Percentiles rank a stretch among this genome's conserved stretches.
phyloP scores from a whole-genome alignment of 2,329 filamentous ascomycete genomes.

The Rhynchosporium graminicola region DNA sequence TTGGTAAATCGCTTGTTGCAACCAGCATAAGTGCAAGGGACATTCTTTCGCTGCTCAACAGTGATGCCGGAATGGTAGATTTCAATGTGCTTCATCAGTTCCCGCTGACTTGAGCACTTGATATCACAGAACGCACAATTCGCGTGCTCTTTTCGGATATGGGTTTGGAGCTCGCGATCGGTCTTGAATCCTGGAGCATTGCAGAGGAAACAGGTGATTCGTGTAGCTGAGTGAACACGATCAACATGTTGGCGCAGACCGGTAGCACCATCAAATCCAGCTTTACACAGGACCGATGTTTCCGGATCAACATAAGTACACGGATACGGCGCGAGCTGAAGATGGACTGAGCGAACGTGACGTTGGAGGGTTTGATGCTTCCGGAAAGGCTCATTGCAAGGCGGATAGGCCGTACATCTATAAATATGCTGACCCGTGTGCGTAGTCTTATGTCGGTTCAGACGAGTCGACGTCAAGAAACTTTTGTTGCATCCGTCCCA shows the following conservation, averaged over 20 bases:
- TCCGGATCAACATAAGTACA: conserved; percentile 61
- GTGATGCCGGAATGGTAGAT: conserved; percentile 67
- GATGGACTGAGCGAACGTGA: conserved; percentile 76
- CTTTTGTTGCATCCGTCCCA: conserved; percentile 73
- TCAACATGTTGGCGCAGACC: conserved; percentile 72
- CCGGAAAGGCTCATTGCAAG: conserved; percentile 77
- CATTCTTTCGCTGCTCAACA: conserved; percentile 64
- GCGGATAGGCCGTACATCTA: conserved; percentile 67
- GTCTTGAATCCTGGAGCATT: conserved; percentile 62
- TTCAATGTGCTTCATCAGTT: conserved; percentile 77
- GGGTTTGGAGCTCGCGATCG: conserved; percentile 67
- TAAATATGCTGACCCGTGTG: conserved; percentile 78
- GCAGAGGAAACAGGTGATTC: conserved; percentile 80
- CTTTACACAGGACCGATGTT: conserved; percentile 59
- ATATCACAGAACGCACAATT: conserved; percentile 74
- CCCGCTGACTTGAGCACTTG: conserved; percentile 64
- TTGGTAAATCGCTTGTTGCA: conserved; percentile 81
- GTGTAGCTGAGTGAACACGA: conserved; percentile 66
- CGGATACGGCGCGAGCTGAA: conserved; percentile 68
- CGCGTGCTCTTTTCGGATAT: conserved; percentile 73
- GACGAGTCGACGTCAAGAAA: conserved; percentile 77
- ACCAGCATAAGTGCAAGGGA: conserved; percentile 64
- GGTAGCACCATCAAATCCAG: conserved; percentile 72
- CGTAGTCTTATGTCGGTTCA: conserved; percentile 75
- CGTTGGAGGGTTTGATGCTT: conserved; percentile 85